Conservation (phyloP, 768 basidiomycete genomes). For the Termitomyces sp. region DNA sequence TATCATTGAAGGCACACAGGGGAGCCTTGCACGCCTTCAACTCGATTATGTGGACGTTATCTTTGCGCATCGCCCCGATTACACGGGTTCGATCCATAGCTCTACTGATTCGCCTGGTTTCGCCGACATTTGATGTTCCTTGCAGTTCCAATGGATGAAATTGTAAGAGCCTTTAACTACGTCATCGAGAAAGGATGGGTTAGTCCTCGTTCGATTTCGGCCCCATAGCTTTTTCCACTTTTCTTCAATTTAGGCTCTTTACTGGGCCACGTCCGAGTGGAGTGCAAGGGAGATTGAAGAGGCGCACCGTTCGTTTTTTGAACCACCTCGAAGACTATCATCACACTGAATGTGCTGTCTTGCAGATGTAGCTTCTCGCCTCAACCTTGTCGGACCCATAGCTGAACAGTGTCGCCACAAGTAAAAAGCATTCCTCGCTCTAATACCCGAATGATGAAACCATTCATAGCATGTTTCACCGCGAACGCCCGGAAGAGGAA, state of each 20-base stretch:
- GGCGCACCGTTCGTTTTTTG: neutral
- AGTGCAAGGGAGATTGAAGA: neutral
- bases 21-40: neutral
- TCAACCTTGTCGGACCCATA: neutral
- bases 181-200: neutral
- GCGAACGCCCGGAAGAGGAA: neutral
- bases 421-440: neutral
- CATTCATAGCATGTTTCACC: neutral
- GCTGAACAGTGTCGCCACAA: neutral
- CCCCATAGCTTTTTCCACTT: neutral
- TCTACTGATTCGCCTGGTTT: no score
- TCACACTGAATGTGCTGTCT: neutral
- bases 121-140: neutral
- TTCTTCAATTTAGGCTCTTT: neutral
- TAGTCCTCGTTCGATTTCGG: neutral
- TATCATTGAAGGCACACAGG: neutral
- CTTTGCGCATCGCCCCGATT: neutral
- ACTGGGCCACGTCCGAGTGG: neutral
- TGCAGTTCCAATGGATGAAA: neutral
- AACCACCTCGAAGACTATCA: neutral
- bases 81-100: neutral
- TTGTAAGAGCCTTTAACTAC: neutral
- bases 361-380: neutral
- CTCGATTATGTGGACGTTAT: neutral
- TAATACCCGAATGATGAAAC: no score